Evolutionary conservation across 2,329 filamentous ascomycete genomes (phyloP), one percentile per base, ranked within the genome.

Genomic region (Trichoderma lentiforme): DNA sequence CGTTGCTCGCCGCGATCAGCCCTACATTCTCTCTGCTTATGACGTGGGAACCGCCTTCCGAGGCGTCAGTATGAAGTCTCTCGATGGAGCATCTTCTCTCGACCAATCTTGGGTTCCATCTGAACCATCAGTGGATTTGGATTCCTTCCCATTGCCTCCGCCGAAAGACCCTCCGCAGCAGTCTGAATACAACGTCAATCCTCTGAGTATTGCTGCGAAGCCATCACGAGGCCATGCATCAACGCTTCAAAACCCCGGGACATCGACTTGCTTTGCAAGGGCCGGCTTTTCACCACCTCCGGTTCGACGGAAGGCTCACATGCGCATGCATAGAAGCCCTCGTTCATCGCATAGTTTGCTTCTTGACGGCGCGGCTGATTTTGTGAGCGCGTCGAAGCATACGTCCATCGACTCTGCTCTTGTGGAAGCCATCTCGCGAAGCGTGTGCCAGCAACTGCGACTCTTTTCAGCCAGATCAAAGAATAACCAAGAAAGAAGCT

Each of bases 391-490:
- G 8, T 76, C 79, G 18, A 81, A 80, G 53, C 77, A 78, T 26
- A 34, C 74, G 76, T 74, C 80, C 73, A 65, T 80, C 26, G 83
- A 86, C 70, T 79, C 82, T 18, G 78, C 79, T 11, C 80, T 83
- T 15, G 82, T 84, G 73, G 82, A 85, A 71, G 82, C 84, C 5
- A 83, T 86, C 56, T 82, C 82, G 24, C 82, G 84, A 67, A 83
- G 80, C 56, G 78, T 87, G 36, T 80, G 80, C 6, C 84, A 87
- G 70, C 85, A 87, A 68, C 74, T 82, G 60, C 83, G 81, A 1
- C 73, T 86, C 34, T 80, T 83, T 53, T 81, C 80, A 4, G 69
- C 83, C 6, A 76, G 74, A 34, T 70, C 72, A 34, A 71, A 34
- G 12, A 63, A 67, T 5, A 68, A 71, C 63, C 71, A 71, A 72